Conservation (phyloP, 2,329 filamentous ascomycete species). For the Penicillium sp. region DNA sequence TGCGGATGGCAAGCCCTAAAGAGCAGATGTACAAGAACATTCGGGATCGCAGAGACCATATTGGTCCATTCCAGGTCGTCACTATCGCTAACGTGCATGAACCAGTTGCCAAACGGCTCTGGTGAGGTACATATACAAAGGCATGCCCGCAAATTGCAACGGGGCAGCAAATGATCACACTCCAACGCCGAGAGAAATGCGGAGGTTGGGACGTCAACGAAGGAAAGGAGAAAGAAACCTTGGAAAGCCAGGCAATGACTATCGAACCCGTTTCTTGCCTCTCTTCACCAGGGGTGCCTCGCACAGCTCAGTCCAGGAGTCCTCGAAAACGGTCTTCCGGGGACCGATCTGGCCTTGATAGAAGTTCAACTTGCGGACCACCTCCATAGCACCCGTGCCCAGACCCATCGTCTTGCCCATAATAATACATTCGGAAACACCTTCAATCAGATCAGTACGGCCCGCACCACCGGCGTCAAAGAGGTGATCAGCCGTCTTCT, state of each 20-base stretch:
- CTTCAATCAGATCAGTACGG: slow-evolving; percentile 88
- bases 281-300: slow-evolving; percentile 19
- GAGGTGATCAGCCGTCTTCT: slow-evolving; percentile 96
- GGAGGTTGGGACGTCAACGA: slow-evolving; percentile 1
- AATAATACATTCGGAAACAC: slow-evolving; percentile 95
- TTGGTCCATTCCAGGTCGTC: slow-evolving; percentile 15
- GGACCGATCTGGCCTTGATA: slow-evolving; percentile 56
- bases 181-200: slow-evolving; percentile 25
- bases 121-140: slow-evolving; percentile 23
- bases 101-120: slow-evolving; percentile 11
- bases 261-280: slow-evolving; percentile 18
- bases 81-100: slow-evolving; percentile 20
- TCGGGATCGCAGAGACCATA: no score
- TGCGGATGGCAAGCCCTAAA: no score
- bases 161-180: slow-evolving; percentile 10
- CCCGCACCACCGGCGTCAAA: slow-evolving; percentile 92
- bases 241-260: no score
- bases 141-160: slow-evolving; percentile 9
- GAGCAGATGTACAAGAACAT: no score
- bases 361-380: slow-evolving; percentile 73
- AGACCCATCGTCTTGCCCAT: slow-evolving; percentile 93
- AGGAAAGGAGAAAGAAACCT: no score
- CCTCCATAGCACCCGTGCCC: slow-evolving; percentile 88
- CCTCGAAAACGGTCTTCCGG: slow-evolving; percentile 66
- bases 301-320: slow-evolving; percentile 45